These are phyloP conservation scores for Trichoderma asperellum DNA, from an alignment of 2,329 filamentous ascomycete species.

Conservation along the genomic window DNA sequence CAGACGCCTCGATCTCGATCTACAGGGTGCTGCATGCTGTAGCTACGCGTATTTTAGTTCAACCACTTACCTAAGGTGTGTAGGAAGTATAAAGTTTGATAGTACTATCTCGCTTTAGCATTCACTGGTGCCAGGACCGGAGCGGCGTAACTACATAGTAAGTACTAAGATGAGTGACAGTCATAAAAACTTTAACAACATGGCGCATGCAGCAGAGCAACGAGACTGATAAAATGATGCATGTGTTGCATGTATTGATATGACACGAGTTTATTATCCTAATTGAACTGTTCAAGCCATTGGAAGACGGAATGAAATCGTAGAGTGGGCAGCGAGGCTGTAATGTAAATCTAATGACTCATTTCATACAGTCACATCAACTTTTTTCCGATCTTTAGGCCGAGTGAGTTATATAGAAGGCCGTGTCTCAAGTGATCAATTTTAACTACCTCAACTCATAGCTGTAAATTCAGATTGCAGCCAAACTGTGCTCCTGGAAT, in stretches of 20 bases:
- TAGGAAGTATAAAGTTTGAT: neutral
- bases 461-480: neutral
- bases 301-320: neutral
- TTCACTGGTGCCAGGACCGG: neutral
- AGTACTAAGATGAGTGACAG: neutral
- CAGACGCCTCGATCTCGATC: neutral
- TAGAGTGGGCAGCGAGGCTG: neutral
- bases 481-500: neutral
- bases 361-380: conserved; percentile 11
- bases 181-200: neutral
- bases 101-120: neutral
- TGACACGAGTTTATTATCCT: neutral
- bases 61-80: no score
- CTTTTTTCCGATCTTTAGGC: neutral
- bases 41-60: neutral
- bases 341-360: conserved; percentile 15
- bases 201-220: neutral
- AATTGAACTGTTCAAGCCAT: neutral
- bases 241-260: neutral
- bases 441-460: neutral
- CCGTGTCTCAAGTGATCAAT: neutral
- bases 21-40: neutral
- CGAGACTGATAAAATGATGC: neutral
- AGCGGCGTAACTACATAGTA: no score
- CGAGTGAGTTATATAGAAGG: neutral